Conservation (phyloP, 139 green algal species). For the Astrephomene gubernaculifera region DNA sequence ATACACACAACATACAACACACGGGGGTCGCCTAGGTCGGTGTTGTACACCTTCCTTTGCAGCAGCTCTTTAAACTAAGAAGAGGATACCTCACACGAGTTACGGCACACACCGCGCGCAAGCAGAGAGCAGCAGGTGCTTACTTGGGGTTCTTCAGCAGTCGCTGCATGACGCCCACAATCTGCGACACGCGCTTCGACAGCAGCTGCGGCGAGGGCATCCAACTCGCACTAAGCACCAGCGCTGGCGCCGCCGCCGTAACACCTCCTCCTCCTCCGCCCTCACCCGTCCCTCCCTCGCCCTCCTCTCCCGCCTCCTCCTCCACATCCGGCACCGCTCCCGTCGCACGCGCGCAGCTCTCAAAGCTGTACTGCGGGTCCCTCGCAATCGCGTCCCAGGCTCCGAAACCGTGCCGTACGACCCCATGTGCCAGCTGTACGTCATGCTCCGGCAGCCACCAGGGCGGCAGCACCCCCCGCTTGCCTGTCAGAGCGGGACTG, state of each 20-base stretch:
- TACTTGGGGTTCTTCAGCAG: conserved; percentile 4
- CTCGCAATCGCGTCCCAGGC: conserved; percentile 20
- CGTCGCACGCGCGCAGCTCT: conserved; percentile 4
- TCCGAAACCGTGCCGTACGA: conserved; percentile 30
- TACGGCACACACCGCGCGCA: no score
- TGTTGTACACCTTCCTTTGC: no score
- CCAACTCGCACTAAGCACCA: no score
- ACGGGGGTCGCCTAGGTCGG: no score
- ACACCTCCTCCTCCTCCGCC: no score
- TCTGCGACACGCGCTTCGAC: conserved; percentile 15
- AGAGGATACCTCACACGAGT: no score
- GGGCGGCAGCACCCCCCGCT: conserved; percentile 26
- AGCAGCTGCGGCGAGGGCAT: conserved; percentile 32
- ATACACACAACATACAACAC: no score
- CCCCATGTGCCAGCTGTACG: conserved; percentile 22
- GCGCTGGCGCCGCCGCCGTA: no score
- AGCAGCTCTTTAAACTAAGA: no score
- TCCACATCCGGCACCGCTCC: neutral
- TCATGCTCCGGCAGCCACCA: conserved; percentile 44
- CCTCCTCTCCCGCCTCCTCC: no score
- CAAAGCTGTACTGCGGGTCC: conserved; percentile 14
- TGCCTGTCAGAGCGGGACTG: neutral
- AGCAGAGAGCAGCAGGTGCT: no score
- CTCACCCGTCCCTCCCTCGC: no score
- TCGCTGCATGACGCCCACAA: conserved; percentile 8